These are phyloP conservation scores for Carallia brachiata DNA, from an alignment of 345 rosid species.

Conservation along the genomic window DNA sequence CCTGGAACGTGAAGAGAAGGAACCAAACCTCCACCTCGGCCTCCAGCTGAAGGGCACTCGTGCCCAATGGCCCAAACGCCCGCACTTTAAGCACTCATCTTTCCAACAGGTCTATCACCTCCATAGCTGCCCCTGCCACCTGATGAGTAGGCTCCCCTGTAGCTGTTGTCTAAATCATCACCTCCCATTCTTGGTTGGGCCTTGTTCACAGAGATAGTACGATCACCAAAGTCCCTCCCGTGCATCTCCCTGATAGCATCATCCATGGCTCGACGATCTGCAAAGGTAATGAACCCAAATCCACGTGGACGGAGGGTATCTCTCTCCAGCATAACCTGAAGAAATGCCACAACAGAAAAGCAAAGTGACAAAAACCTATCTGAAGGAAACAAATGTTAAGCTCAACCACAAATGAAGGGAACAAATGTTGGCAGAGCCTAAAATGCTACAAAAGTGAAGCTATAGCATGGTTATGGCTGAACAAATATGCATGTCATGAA, in stretches of 20 bases:
- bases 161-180: conserved; percentile 72
- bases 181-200: conserved; percentile 87
- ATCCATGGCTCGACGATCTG: conserved; percentile 94
- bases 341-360: conserved; percentile 18
- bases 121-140: conserved; percentile 68
- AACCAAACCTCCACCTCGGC: conserved; percentile 68
- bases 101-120: conserved; percentile 66
- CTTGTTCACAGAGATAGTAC: conserved; percentile 89
- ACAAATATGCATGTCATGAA: background rate
- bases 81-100: conserved; percentile 97
- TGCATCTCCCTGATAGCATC: conserved; percentile 97
- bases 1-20: conserved; percentile 72
- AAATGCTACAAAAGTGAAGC: conserved; percentile 7
- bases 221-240: conserved; percentile 86
- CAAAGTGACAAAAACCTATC: conserved; percentile 30
- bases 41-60: conserved; percentile 93
- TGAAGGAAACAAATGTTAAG: conserved; percentile 15
- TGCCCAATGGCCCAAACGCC: conserved; percentile 96
- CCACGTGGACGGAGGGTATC: conserved; percentile 96
- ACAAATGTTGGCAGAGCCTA: conserved; percentile 22
- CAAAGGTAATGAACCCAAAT: conserved; percentile 89
- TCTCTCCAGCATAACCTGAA: conserved; percentile 95
- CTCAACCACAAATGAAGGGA: background rate
- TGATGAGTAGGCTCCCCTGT: conserved; percentile 77
- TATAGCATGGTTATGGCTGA: conserved; percentile 15